These are phyloP conservation scores for Hyphodiscus sp. DNA, from an alignment of 2,329 filamentous ascomycete genomes.

Conservation along the genomic window DNA sequence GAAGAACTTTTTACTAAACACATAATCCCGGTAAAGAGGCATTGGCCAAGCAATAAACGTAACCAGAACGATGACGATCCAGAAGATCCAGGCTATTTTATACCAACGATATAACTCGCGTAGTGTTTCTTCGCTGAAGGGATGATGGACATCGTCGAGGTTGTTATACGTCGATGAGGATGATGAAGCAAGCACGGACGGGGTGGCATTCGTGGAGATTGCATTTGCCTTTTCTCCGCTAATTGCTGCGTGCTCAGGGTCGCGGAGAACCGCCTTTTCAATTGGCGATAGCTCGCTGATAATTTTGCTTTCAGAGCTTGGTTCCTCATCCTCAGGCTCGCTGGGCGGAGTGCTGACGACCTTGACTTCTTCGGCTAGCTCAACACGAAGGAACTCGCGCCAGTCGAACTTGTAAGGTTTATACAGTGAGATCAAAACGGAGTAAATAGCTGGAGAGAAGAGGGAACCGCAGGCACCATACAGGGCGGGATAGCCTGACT, in stretches of 20 bases:
- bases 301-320: too few relatives aligned
- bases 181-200: neutral
- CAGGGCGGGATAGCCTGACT: slow-evolving; percentile 42
- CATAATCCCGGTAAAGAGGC: slow-evolving; percentile 42
- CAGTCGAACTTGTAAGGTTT: slow-evolving; percentile 39
- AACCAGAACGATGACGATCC: slow-evolving; percentile 36
- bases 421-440: slow-evolving; percentile 39
- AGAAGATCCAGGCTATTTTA: slow-evolving; percentile 35
- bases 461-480: slow-evolving; percentile 46
- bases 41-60: slow-evolving; percentile 44
- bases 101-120: slow-evolving; percentile 32
- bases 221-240: neutral
- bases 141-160: slow-evolving; percentile 38
- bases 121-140: slow-evolving; percentile 34
- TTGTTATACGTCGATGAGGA: slow-evolving; percentile 8
- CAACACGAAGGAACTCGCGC: slow-evolving; percentile 38
- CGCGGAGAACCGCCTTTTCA: slow-evolving; percentile 9
- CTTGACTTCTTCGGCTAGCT: slow-evolving; percentile 35
- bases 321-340: neutral
- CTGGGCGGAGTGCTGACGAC: neutral
- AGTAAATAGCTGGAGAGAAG: slow-evolving; percentile 37
- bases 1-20: slow-evolving; percentile 43
- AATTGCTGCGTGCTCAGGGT: slow-evolving; percentile 4
- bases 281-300: too few relatives aligned
- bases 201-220: neutral